A percentile compares a stretch with the other conserved stretches of the same genome.
Conservation (phyloP, 805 yeast species). For the Yamadazyma olivae region DNA sequence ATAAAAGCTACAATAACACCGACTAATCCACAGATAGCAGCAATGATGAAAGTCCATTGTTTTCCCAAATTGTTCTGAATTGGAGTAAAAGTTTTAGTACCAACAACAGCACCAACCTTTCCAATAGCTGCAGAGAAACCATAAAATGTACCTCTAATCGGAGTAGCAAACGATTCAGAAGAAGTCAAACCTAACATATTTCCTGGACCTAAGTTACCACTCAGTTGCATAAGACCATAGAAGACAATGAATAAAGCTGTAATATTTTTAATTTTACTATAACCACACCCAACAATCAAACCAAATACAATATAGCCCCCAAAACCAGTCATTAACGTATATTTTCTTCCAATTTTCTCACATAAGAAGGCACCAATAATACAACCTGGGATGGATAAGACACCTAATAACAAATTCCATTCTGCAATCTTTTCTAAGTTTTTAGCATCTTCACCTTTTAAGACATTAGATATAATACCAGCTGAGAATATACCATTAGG, state of each 20-base stretch:
- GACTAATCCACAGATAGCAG: constrained; percentile 66
- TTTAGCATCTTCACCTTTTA: constrained; percentile 25
- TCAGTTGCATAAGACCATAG: constrained; percentile 68
- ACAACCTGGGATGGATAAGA: constrained; percentile 72
- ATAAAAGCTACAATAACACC: constrained; percentile 61
- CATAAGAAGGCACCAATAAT: constrained; percentile 64
- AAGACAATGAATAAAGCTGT: constrained; percentile 64
- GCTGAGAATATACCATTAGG: constrained; percentile 73
- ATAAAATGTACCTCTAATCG: constrained; percentile 72
- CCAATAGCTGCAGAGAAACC: constrained; percentile 80
- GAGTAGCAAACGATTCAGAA: constrained; percentile 71
- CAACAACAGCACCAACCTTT: constrained; percentile 82
- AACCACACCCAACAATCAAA: constrained; percentile 65
- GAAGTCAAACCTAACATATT: constrained; percentile 64
- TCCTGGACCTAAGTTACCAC: constrained; percentile 80
- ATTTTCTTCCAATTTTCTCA: constrained; percentile 67
- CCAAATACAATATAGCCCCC: constrained; percentile 70
- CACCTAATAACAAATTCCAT: constrained; percentile 67
- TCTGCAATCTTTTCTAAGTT: constrained; percentile 60
- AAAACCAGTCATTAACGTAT: constrained; percentile 70
- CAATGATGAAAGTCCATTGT: constrained; percentile 75
- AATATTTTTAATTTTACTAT: constrained; percentile 52
- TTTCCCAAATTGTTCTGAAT: constrained; percentile 63
- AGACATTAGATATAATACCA: constrained; percentile 51
- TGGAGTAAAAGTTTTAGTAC: constrained; percentile 69